phyloP scores from a whole-genome alignment of 202 grass and related monocot genomes.

The Saccharum hybrid region DNA sequence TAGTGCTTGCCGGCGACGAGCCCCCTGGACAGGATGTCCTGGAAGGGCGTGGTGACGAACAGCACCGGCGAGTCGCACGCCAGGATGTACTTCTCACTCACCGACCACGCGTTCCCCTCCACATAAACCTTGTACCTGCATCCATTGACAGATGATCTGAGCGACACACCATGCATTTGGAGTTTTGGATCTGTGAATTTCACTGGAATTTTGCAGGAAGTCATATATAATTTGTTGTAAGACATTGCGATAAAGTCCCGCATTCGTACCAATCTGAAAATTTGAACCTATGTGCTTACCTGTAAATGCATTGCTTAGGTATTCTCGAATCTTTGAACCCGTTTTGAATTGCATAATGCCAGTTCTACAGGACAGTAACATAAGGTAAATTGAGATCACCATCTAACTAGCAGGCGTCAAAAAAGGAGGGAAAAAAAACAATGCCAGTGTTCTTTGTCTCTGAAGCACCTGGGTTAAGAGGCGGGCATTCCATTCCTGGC shows the following conservation, averaged over 20 bases:
- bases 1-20: conserved; percentile 68
- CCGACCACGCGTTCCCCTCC: conserved; percentile 74
- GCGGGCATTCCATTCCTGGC: conserved; percentile 48
- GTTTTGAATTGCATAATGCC: conserved; percentile 32
- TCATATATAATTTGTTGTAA: background rate
- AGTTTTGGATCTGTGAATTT: background rate
- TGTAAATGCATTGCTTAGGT: conserved; percentile 69
- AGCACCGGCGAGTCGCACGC: conserved; percentile 75
- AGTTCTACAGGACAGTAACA: conserved; percentile 35
- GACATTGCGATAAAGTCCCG: background rate
- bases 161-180: background rate
- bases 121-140: conserved; percentile 77
- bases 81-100: conserved; percentile 85
- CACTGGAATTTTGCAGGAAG: background rate
- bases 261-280: background rate
- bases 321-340: conserved; percentile 69
- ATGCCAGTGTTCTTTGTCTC: background rate
- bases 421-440: no score
- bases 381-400: background rate
- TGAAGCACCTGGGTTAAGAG: conserved; percentile 43
- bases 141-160: background rate
- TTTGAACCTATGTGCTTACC: background rate
- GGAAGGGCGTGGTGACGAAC: conserved; percentile 54
- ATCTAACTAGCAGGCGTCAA: background rate
- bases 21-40: conserved; percentile 63